Conservation (phyloP, 805 yeast species). For the Ascoidea tarda region DNA sequence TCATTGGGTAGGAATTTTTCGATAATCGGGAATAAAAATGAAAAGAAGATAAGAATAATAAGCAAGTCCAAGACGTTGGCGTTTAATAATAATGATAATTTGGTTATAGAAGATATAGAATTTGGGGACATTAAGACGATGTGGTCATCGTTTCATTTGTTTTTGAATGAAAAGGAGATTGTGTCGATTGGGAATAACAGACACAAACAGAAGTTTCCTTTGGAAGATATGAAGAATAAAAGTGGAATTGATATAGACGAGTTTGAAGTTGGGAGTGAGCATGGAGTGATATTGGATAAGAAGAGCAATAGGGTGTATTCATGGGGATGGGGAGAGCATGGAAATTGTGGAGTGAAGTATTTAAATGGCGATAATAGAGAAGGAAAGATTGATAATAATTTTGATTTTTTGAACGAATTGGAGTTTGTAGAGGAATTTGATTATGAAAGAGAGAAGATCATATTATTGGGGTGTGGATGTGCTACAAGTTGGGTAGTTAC, state of each 20-base stretch:
- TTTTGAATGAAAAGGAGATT: conserved; percentile 14
- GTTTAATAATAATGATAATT: too few relatives aligned
- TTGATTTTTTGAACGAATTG: not conserved
- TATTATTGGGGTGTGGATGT: not conserved
- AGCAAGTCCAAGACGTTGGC: conserved; percentile 21
- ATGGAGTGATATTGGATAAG: conserved; percentile 36
- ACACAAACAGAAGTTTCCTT: conserved; percentile 48
- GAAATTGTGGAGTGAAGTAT: conserved; percentile 59
- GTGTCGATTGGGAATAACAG: conserved; percentile 59
- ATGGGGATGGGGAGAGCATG: conserved; percentile 99
- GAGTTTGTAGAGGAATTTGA: not conserved
- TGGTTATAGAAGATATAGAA: conserved; percentile 2
- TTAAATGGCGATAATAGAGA: not conserved
- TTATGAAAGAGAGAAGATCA: not conserved
- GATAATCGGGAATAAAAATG: conserved; percentile 15
- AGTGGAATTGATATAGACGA: conserved; percentile 6
- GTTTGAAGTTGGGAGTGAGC: conserved; percentile 71
- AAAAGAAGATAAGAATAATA: conserved; percentile 12
- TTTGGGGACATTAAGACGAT: conserved; percentile 28
- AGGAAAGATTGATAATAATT: not conserved
- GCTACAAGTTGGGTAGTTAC: not conserved
- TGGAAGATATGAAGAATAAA: not conserved
- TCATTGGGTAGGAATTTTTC: conserved; percentile 50
- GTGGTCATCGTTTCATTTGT: conserved; percentile 70
- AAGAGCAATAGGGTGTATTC: conserved; percentile 29